Evolutionary conservation across 1,284 basidiomycete genomes (phyloP).

Genomic region (Cutaneotrichosporon daszewskae): DNA sequence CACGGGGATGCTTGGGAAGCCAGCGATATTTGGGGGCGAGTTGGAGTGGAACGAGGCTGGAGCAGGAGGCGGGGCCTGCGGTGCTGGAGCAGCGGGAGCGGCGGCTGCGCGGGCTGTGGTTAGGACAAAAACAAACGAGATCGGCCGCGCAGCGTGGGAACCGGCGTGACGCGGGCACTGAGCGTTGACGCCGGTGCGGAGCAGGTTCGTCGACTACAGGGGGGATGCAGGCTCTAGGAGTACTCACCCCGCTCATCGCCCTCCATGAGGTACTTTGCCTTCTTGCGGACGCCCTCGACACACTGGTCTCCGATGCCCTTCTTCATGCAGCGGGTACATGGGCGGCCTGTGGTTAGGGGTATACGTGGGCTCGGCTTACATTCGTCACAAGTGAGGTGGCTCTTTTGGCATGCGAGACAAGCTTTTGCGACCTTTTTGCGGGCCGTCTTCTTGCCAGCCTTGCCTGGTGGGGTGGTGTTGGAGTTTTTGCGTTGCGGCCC

Average conservation of each 20-base stretch:
- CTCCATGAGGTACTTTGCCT: slow-evolving; percentile 93
- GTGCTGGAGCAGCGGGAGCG: background rate
- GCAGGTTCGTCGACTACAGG: background rate
- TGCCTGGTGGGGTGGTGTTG: background rate
- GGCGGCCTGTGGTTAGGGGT: slow-evolving; percentile 60
- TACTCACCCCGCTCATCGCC: slow-evolving; percentile 79
- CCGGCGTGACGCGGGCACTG: too few relatives aligned
- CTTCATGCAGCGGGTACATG: slow-evolving; percentile 90
- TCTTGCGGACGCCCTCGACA: slow-evolving; percentile 91
- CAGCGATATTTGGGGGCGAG: slow-evolving; percentile 9
- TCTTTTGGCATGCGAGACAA: slow-evolving; percentile 87
- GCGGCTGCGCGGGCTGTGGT: background rate
- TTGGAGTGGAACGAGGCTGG: slow-evolving; percentile 5
- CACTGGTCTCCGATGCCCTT: slow-evolving; percentile 85
- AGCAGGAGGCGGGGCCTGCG: background rate
- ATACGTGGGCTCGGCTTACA: slow-evolving; percentile 53
- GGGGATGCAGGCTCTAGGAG: background rate
- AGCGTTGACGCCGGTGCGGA: too few relatives aligned
- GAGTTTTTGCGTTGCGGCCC: background rate
- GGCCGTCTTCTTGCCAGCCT: slow-evolving; percentile 51
- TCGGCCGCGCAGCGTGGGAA: too few relatives aligned
- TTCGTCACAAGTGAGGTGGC: slow-evolving; percentile 95
- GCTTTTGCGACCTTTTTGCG: slow-evolving; percentile 57
- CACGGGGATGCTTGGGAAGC: slow-evolving; percentile 12
- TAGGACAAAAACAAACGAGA: too few relatives aligned